phyloP scores from a whole-genome alignment of 2,329 filamentous ascomycete genomes.

The Neoarthrinium moseri region DNA sequence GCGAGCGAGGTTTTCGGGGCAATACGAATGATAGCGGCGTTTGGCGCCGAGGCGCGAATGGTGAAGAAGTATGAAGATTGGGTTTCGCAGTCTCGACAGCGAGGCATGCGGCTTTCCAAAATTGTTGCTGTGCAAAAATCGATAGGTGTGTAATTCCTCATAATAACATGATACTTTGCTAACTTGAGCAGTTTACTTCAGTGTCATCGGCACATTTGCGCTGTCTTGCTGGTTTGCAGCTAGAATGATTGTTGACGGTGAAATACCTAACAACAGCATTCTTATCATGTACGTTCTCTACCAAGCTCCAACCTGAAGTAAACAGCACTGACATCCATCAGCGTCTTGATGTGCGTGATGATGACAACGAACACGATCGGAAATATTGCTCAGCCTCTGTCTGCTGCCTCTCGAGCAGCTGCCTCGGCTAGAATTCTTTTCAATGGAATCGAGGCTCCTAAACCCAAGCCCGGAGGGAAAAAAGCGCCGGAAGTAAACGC shows the following conservation, averaged over 20 bases:
- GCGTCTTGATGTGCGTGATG: slow-evolving; percentile 57
- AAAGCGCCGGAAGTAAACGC: slow-evolving; percentile 46
- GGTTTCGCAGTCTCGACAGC: slow-evolving; percentile 48
- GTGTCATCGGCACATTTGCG: slow-evolving; percentile 28
- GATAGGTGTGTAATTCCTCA: slow-evolving; percentile 16
- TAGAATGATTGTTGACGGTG: slow-evolving; percentile 20
- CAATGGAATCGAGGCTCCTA: slow-evolving; percentile 49
- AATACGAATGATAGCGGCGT: slow-evolving; percentile 62
- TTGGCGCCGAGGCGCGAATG: slow-evolving; percentile 57
- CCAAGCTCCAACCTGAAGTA: background rate
- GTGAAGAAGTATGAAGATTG: slow-evolving; percentile 51
- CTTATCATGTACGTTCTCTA: slow-evolving; percentile 43
- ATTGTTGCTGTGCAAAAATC: slow-evolving; percentile 27
- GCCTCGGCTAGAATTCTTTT: slow-evolving; percentile 57
- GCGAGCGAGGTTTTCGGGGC: slow-evolving; percentile 60
- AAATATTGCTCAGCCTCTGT: slow-evolving; percentile 54
- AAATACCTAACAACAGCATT: slow-evolving; percentile 46
- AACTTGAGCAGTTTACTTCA: slow-evolving; percentile 24
- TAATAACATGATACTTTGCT: background rate
- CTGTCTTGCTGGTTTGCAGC: slow-evolving; percentile 30
- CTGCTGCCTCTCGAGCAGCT: slow-evolving; percentile 55
- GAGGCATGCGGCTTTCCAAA: slow-evolving; percentile 23
- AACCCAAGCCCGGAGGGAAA: slow-evolving; percentile 37
- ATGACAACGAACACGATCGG: slow-evolving; percentile 55
- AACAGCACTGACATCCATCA: slow-evolving; percentile 12